Evolutionary conservation across 2,329 filamentous ascomycete genomes (phyloP).

Genomic region (Drechslerella dactyloides): DNA sequence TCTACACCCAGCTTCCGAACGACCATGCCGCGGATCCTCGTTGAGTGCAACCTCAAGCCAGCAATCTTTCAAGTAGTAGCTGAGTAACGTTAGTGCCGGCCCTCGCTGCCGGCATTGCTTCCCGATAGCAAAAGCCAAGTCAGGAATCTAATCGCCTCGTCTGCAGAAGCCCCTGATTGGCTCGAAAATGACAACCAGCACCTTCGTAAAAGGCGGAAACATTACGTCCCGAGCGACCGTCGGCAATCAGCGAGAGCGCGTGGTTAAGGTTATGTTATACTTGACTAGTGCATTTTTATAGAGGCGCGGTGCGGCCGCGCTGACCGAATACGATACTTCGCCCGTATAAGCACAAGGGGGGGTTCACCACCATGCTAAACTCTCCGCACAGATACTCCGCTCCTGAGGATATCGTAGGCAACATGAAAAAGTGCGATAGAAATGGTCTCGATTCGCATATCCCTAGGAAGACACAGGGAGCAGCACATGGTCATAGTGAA

Average conservation of each 20-base stretch:
- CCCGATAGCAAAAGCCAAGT: constrained; percentile 1
- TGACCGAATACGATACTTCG: no score
- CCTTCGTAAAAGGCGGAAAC: constrained; percentile 10
- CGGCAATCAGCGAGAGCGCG: background rate
- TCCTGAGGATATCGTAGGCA: no score
- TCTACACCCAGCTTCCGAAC: background rate
- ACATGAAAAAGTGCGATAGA: no score
- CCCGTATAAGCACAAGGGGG: no score
- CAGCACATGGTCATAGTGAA: no score
- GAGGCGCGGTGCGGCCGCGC: constrained; percentile 1
- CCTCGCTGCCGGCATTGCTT: background rate
- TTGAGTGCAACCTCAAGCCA: background rate
- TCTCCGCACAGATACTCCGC: background rate
- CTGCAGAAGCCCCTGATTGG: constrained; percentile 4
- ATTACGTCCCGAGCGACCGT: background rate
- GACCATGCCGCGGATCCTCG: constrained; percentile 19
- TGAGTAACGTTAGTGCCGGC: background rate
- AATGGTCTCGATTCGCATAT: no score
- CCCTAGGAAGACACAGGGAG: no score
- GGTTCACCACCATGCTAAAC: background rate
- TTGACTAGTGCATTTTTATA: background rate
- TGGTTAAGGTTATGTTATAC: background rate
- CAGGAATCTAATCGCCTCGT: constrained; percentile 20
- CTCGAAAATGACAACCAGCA: background rate
- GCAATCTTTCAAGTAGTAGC: background rate